phyloP scores from a whole-genome alignment of 1,284 basidiomycete genomes.

The Trametes pubescens region DNA sequence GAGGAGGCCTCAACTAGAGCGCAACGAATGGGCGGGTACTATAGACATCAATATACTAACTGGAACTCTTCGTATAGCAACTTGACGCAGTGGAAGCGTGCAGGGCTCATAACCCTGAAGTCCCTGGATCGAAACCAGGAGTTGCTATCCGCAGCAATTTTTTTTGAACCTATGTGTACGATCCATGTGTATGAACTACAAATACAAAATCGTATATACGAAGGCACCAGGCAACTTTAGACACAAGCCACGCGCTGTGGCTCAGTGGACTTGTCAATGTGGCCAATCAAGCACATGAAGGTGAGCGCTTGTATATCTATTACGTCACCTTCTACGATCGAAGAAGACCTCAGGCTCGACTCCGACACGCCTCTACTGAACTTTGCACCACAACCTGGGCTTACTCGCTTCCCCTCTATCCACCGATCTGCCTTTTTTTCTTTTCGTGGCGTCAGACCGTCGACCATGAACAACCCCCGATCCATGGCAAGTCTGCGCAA shows the following conservation, averaged over 20 bases:
- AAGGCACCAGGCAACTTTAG: too few relatives aligned
- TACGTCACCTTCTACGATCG: not conserved
- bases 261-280: too few relatives aligned
- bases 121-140: slow-evolving; percentile 38
- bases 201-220: too few relatives aligned
- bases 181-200: too few relatives aligned
- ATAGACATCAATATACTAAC: too few relatives aligned
- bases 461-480: slow-evolving; percentile 42
- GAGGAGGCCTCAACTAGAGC: too few relatives aligned
- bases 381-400: not conserved
- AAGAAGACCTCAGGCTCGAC: not conserved
- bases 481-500: slow-evolving; percentile 40
- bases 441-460: not conserved
- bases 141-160: slow-evolving; percentile 31
- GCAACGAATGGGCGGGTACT: too few relatives aligned
- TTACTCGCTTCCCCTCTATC: not conserved
- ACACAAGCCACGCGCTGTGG: too few relatives aligned
- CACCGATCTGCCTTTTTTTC: not conserved
- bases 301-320: not conserved
- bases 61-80: slow-evolving; percentile 21
- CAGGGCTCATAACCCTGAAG: slow-evolving; percentile 38
- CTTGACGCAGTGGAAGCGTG: slow-evolving; percentile 38
- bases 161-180: too few relatives aligned
- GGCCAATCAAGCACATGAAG: too few relatives aligned
- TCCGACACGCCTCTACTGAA: slow-evolving; percentile 4